These are phyloP conservation scores for Arctium lappa DNA, from an alignment of 129 eudicot genomes.

Conservation along the genomic window DNA sequence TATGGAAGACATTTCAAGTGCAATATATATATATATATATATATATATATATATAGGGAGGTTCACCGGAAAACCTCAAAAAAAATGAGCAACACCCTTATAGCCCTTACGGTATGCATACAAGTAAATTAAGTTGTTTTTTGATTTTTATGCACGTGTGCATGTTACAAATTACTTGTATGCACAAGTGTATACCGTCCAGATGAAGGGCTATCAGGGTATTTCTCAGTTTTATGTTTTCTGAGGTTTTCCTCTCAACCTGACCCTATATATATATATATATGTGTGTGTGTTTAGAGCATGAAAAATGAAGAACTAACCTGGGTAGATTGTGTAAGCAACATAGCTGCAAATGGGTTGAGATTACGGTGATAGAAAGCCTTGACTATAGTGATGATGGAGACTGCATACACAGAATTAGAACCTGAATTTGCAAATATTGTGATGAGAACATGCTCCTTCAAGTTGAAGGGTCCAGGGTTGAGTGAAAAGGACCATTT, in stretches of 20 bases:
- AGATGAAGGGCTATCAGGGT: too few relatives aligned
- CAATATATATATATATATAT: neutral
- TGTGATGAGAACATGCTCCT: conserved; percentile 85
- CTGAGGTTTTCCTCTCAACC: too few relatives aligned
- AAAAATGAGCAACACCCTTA: too few relatives aligned
- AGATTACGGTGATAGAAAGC: conserved; percentile 64
- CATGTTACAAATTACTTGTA: too few relatives aligned
- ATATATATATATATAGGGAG: too few relatives aligned
- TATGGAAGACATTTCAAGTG: neutral
- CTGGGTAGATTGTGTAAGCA: conserved; percentile 71
- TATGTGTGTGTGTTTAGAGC: neutral
- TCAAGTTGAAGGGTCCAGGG: conserved; percentile 86
- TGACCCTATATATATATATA: too few relatives aligned
- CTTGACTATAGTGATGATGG: conserved; percentile 64
- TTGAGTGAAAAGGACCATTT: conserved; percentile 69
- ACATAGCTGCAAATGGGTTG: conserved; percentile 58
- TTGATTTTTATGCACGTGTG: too few relatives aligned
- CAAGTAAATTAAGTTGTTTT: too few relatives aligned
- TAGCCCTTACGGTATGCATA: too few relatives aligned
- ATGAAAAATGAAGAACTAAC: conserved; percentile 17
- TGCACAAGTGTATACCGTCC: too few relatives aligned
- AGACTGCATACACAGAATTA: conserved; percentile 52
- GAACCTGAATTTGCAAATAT: conserved; percentile 78
- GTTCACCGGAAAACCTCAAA: too few relatives aligned
- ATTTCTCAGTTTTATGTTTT: too few relatives aligned